A percentile compares a stretch with the other conserved stretches of the same genome.
phyloP scores from a whole-genome alignment of 306 rosid genomes.

The Quercus rubra region DNA sequence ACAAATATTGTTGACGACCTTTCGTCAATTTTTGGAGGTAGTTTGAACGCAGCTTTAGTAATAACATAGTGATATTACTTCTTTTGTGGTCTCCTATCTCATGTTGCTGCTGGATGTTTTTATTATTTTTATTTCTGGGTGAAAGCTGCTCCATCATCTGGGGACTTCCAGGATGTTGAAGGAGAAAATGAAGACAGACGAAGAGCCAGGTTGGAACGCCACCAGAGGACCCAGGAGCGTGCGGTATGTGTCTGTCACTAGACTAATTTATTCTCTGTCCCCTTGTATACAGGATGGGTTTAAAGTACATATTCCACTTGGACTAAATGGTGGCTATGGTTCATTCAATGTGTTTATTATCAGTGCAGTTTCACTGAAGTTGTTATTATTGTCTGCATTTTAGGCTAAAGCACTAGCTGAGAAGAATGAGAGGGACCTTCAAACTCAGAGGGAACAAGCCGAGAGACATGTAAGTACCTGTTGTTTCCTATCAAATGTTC shows the following conservation, averaged over 20 bases:
- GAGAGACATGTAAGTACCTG: constrained; percentile 76
- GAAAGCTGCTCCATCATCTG: constrained; percentile 72
- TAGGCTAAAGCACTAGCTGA: constrained; percentile 94
- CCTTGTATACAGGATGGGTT: neutral
- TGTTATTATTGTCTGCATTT: constrained; percentile 14
- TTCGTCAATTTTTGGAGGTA: constrained; percentile 90
- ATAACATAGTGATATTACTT: constrained; percentile 3
- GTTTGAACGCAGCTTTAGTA: constrained; percentile 12
- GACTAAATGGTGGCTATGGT: neutral
- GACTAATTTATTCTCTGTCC: constrained; percentile 13
- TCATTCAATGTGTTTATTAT: neutral
- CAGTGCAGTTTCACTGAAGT: constrained; percentile 16
- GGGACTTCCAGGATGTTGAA: constrained; percentile 80
- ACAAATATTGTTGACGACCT: constrained; percentile 90
- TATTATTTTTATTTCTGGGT: constrained; percentile 18
- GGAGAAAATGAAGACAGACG: constrained; percentile 97
- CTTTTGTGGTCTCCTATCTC: constrained; percentile 4
- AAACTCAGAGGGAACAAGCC: constrained; percentile 92
- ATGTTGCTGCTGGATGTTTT: constrained; percentile 17
- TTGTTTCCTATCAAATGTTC: constrained; percentile 13
- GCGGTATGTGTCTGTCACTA: constrained; percentile 55
- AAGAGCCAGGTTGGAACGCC: constrained; percentile 92
- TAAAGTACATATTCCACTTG: neutral
- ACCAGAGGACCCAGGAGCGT: constrained; percentile 82
- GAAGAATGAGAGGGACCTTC: constrained; percentile 96